Conservation (phyloP, 139 green algal species). For the Chlorella vulgaris region DNA sequence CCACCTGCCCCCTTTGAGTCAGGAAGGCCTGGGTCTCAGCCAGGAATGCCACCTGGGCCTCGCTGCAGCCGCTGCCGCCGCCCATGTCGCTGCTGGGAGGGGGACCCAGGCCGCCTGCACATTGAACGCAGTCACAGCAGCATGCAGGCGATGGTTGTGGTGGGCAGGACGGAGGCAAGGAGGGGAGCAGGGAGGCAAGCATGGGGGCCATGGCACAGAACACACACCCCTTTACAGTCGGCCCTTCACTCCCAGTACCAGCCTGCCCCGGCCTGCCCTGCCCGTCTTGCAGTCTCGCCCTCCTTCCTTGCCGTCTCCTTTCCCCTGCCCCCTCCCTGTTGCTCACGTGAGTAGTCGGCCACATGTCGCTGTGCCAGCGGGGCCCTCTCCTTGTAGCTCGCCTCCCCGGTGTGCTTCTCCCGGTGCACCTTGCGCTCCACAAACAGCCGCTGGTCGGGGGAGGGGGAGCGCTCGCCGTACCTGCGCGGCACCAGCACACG, state of each 20-base stretch:
- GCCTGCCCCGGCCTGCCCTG: neutral
- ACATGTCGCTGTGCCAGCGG: constrained; percentile 26
- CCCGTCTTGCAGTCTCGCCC: neutral
- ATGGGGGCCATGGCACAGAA: too few species aligned
- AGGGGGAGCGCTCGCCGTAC: constrained; percentile 41
- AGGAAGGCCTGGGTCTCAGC: neutral
- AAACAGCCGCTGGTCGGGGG: constrained; percentile 64
- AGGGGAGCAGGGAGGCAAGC: too few species aligned
- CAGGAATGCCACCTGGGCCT: neutral
- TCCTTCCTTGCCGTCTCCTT: too few species aligned
- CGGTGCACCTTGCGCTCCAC: constrained; percentile 88
- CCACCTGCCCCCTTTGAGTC: neutral
- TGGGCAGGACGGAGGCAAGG: too few species aligned
- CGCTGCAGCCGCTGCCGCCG: too few species aligned
- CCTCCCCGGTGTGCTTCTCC: constrained; percentile 42
- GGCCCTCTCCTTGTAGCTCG: constrained; percentile 32
- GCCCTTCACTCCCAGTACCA: neutral
- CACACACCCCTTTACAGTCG: neutral
- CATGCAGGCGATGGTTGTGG: too few species aligned
- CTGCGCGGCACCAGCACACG: neutral
- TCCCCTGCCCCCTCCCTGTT: too few species aligned
- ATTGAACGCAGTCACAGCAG: too few species aligned
- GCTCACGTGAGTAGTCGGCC: constrained; percentile 6
- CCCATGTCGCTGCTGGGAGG: too few species aligned
- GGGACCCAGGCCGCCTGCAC: too few species aligned